Evolutionary conservation across 352 stramenopile genomes (phyloP), one percentile per base, ranked within the genome.

Genomic region (Pythium monospermum): DNA sequence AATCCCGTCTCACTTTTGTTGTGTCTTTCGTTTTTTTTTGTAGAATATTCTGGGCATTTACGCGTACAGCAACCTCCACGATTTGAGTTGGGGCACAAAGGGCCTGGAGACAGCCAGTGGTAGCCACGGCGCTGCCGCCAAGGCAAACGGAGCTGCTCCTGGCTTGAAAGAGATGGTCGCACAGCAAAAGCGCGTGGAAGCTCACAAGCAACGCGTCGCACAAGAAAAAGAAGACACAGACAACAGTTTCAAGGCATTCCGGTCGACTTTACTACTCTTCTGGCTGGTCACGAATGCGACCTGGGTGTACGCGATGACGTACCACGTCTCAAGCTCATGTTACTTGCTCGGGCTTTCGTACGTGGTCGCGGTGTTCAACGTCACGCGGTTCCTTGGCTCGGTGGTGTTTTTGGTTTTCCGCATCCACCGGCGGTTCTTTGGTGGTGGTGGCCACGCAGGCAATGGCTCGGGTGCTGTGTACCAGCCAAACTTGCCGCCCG

Each of bases 91-190:
- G 59, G 62, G 58, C 8, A 71, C 66, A 12, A 69, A 75, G 28
- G 62, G 66, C 16, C 47, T 71, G 10, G 61, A 74, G 43, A 61
- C 61, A 3, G 57, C 54, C 0, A 52, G 38, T 12, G 57, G 53
- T 11, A 10, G 35, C 18, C 65, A 73, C 26, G 49, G 44, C 4
- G 38, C 60, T 13, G n/a, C n/a, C n/a, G 32, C 57, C 35, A 71
- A 70, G 41, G 19, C 36, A 19, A 44, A 49, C 15, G 32, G 23
- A 21, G 52, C 45, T 21, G 66, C 57, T 4, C 73, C 72, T 21
- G n/a, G n/a, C n/a, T 36, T 81, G 23, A 77, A 76, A 43, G 67
- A 81, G 26, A 64, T 76, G n/a, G 67, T 81, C 11, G 64, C 60
- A n/a, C 61, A 71, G 49, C 70, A 81, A 28, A 81, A 77, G 41